These are phyloP conservation scores for Nicotiana undulata DNA, from an alignment of 257 asterid species.

Conservation along the genomic window DNA sequence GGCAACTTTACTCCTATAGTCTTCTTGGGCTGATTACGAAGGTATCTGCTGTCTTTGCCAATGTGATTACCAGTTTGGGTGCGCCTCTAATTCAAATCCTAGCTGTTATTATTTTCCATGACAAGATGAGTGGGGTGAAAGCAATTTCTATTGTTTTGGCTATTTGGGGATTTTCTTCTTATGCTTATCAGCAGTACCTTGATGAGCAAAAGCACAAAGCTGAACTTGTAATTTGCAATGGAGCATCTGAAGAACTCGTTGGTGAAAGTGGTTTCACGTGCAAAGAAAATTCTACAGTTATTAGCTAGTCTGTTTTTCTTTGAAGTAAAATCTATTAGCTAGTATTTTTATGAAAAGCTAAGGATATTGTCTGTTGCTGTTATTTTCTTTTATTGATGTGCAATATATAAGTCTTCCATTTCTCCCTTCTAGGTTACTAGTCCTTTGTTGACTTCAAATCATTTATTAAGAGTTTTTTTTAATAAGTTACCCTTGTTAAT, in stretches of 20 bases:
- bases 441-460: too few species aligned
- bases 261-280: background rate
- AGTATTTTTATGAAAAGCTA: background rate
- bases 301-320: background rate
- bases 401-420: background rate
- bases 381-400: background rate
- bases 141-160: constrained; percentile 52
- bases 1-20: constrained; percentile 34
- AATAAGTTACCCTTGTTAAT: too few species aligned
- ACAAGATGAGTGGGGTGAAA: constrained; percentile 53
- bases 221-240: background rate
- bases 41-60: constrained; percentile 52
- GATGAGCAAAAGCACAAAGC: constrained; percentile 41
- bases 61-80: constrained; percentile 49
- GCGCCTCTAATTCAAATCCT: constrained; percentile 55
- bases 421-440: too few species aligned
- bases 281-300: background rate
- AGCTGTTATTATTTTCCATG: constrained; percentile 46
- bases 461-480: too few species aligned
- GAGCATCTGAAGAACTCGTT: background rate
- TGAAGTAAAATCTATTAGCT: background rate
- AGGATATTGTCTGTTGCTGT: background rate
- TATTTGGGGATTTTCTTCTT: constrained; percentile 65
- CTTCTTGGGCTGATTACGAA: constrained; percentile 26
- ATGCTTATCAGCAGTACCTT: constrained; percentile 57